These are phyloP conservation scores for Exutisphaerella laricina DNA, from an alignment of 2,329 filamentous ascomycete species.

Conservation along the genomic window DNA sequence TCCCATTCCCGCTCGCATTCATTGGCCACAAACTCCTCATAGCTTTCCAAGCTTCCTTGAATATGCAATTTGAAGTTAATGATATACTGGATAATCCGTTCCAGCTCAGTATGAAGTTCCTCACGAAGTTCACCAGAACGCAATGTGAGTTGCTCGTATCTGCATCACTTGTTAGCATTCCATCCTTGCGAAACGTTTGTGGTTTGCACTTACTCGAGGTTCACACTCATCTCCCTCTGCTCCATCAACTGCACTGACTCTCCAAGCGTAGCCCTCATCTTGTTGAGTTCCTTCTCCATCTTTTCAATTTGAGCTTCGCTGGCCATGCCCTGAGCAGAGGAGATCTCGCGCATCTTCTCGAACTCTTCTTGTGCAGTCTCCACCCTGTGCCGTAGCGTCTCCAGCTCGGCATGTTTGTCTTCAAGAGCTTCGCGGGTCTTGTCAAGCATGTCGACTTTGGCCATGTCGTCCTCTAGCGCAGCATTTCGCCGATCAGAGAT, in stretches of 20 bases:
- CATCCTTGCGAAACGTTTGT: not conserved
- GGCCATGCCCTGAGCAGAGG: constrained; percentile 77
- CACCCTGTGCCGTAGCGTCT: constrained; percentile 82
- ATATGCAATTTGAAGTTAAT: constrained; percentile 99
- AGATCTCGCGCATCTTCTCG: constrained; percentile 79
- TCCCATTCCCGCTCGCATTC: constrained; percentile 68
- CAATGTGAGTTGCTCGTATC: constrained; percentile 87
- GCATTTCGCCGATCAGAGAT: constrained; percentile 81
- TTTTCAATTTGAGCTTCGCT: constrained; percentile 94
- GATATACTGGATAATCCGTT: constrained; percentile 91
- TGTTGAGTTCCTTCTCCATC: constrained; percentile 96
- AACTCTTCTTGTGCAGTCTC: constrained; percentile 88
- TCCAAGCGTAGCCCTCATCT: constrained; percentile 76
- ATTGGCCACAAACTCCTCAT: constrained; percentile 86
- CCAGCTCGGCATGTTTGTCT: constrained; percentile 88
- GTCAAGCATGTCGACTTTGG: constrained; percentile 87
- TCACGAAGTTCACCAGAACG: constrained; percentile 80
- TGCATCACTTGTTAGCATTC: constrained; percentile 33
- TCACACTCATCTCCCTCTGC: constrained; percentile 92
- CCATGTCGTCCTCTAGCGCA: constrained; percentile 85
- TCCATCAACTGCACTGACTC: constrained; percentile 90
- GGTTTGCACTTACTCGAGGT: constrained; percentile 68
- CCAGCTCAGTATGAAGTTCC: constrained; percentile 94
- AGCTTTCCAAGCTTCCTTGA: constrained; percentile 86
- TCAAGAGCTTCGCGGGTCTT: constrained; percentile 95